These are phyloP conservation scores for Sugiyamaella novakii DNA, from an alignment of 1,139 yeast genomes.

Conservation along the genomic window DNA sequence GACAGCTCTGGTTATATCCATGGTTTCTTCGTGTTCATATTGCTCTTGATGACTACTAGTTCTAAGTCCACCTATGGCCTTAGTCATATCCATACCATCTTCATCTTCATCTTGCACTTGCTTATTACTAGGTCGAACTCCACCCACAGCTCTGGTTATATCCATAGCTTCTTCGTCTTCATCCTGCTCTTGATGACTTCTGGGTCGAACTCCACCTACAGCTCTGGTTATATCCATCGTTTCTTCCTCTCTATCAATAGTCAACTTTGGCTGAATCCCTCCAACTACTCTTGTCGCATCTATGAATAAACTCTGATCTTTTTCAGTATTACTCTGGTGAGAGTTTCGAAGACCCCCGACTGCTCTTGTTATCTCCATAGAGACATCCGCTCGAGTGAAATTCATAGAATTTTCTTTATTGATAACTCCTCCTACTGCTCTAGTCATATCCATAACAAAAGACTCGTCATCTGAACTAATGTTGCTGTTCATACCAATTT, in stretches of 20 bases:
- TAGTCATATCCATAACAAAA: constrained; percentile 26
- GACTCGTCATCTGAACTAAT: constrained; percentile 9
- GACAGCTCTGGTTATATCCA: constrained; percentile 18
- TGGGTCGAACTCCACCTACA: constrained; percentile 1
- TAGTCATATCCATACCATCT: constrained; percentile 16
- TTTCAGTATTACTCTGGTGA: constrained; percentile 10
- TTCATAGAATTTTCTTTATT: constrained; percentile 20
- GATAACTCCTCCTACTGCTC: constrained; percentile 18
- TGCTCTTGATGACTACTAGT: neutral
- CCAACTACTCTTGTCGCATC: constrained; percentile 13
- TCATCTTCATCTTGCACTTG: too few species aligned
- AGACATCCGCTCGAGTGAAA: constrained; percentile 12
- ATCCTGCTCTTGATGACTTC: neutral
- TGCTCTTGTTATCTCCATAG: constrained; percentile 26
- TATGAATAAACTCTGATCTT: constrained; percentile 2
- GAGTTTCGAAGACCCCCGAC: constrained; percentile 15
- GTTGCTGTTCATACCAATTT: neutral
- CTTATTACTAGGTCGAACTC: neutral
- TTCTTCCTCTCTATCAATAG: neutral
- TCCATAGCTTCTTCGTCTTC: constrained; percentile 20
- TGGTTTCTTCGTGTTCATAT: constrained; percentile 14
- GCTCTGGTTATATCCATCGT: constrained; percentile 18
- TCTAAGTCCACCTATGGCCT: constrained; percentile 8
- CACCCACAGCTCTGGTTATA: constrained; percentile 17
- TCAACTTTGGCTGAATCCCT: neutral